Conservation (phyloP, 495 filamentous ascomycete genomes). For the Aspergillus funiculosus region DNA sequence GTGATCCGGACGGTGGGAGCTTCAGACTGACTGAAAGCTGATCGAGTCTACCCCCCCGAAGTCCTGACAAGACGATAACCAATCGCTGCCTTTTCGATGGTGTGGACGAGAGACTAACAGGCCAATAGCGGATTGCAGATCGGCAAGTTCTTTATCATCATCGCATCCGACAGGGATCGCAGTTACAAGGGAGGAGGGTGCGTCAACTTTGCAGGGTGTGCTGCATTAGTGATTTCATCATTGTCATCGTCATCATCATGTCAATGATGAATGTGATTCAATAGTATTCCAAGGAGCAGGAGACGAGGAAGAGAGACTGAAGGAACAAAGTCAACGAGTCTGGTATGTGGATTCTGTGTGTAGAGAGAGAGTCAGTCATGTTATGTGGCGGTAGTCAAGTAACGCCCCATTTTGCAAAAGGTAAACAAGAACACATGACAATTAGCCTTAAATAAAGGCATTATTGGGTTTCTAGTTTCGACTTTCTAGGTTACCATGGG, state of each 20-base stretch:
- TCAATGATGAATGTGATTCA: background rate
- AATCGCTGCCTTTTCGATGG: background rate
- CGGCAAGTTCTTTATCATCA: constrained; percentile 22
- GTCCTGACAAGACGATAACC: background rate
- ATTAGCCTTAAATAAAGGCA: too few species aligned
- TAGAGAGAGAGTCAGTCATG: too few species aligned
- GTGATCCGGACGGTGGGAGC: background rate
- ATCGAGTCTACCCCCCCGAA: background rate
- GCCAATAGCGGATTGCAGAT: constrained; percentile 22
- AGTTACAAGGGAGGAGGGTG: background rate
- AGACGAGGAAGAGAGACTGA: too few species aligned
- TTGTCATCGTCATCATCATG: too few species aligned
- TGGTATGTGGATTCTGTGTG: too few species aligned
- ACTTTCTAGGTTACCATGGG: too few species aligned
- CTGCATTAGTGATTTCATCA: constrained; percentile 1
- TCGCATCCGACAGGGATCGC: constrained; percentile 14
- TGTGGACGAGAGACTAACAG: constrained; percentile 18
- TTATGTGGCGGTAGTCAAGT: too few species aligned
- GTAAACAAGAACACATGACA: too few species aligned
- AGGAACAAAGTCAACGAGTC: too few species aligned
- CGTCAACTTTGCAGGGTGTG: background rate
- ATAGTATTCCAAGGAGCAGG: too few species aligned
- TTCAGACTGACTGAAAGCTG: background rate
- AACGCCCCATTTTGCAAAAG: too few species aligned
- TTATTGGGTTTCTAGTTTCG: too few species aligned